These are phyloP conservation scores for Avena insularis DNA, from an alignment of 176 grass and related monocot species.

Conservation along the genomic window DNA sequence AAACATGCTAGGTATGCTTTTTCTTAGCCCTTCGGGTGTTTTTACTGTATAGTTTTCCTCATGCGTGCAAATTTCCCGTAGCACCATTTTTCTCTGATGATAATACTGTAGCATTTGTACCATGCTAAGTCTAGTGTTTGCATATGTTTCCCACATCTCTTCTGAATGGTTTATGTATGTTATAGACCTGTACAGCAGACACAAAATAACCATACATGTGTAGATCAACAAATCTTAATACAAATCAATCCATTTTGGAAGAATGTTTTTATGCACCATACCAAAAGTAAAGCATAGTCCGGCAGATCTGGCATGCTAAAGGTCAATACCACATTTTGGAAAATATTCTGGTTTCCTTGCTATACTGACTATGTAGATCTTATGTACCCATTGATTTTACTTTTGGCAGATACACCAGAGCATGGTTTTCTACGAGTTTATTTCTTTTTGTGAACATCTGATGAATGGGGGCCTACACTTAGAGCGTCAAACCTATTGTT, in stretches of 20 bases:
- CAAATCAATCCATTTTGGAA: slow-evolving; percentile 21
- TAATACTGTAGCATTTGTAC: not conserved
- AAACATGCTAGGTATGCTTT: slow-evolving; percentile 46
- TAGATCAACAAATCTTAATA: slow-evolving; percentile 20
- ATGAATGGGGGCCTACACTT: slow-evolving; percentile 1
- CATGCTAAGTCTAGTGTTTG: not conserved
- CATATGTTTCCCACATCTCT: not conserved
- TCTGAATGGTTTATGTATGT: too few relatives aligned
- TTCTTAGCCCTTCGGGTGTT: slow-evolving; percentile 9
- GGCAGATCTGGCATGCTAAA: slow-evolving; percentile 20
- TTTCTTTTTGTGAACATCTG: not conserved
- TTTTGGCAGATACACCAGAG: not conserved
- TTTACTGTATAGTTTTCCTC: not conserved
- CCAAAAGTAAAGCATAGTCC: slow-evolving; percentile 31
- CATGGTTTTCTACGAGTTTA: too few relatives aligned
- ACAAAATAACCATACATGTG: too few relatives aligned
- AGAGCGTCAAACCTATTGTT: not conserved
- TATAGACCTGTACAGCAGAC: too few relatives aligned
- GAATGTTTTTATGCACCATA: slow-evolving; percentile 1
- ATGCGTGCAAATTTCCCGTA: slow-evolving; percentile 17
- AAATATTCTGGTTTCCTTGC: slow-evolving; percentile 15
- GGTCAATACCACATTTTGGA: not conserved
- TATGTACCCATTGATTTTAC: not conserved
- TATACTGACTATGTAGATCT: not conserved
- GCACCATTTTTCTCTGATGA: slow-evolving; percentile 18